Base-by-base conservation (phyloP, 371 early-diverging fungal species). In the Cokeromyces recurvatus region DNA sequence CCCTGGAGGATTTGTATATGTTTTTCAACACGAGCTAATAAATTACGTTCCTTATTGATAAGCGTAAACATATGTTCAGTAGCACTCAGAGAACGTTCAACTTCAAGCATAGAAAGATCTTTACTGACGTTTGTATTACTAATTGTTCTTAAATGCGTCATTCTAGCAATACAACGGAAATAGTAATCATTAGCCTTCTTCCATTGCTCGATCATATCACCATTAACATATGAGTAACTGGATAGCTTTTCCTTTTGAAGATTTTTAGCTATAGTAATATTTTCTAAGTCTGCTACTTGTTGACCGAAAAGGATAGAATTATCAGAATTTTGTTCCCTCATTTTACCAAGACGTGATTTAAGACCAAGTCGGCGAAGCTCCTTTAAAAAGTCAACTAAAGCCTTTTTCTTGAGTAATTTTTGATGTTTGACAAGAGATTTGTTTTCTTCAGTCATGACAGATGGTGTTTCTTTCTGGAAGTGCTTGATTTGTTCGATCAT, bases 371-470 rank as follows among this genome's bases (percentile, higher is more conserved):
- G 73, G 36, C 86, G 81, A 48, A 95, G 55, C 35, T 85, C 81
- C 63, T 87, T 90, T 48, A 93, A 74, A 31, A 94, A 74, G 63
- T 95, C 95, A 32, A 86, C 87, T 7, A 94, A 62, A 0, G 93
- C 86, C 66, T 92, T 93, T 66, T 89, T 91, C 23, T 92, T 85
- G 25, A 93, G 66, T 27, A 84, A 59, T 60, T 90, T 89, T 62
- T 85, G 85, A 41, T 84, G 80, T 64, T 89, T 92, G 58, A 84
- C 77, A 25, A 63, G 54, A 3, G 68, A 72, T 57, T 79, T 82
- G 56, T 82, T 82, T 36, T 84, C 82, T 34, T 81, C 79, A 0
- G 82, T 80, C 69, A 82, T 78, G 31, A 77, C 53, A 14, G 81
- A 62, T 0, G 79, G 79, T 6, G 85, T 85, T 29, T 80, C 77